Base-by-base conservation (phyloP, 345 rosid species). In the Rhodamnia rubescens region DNA sequence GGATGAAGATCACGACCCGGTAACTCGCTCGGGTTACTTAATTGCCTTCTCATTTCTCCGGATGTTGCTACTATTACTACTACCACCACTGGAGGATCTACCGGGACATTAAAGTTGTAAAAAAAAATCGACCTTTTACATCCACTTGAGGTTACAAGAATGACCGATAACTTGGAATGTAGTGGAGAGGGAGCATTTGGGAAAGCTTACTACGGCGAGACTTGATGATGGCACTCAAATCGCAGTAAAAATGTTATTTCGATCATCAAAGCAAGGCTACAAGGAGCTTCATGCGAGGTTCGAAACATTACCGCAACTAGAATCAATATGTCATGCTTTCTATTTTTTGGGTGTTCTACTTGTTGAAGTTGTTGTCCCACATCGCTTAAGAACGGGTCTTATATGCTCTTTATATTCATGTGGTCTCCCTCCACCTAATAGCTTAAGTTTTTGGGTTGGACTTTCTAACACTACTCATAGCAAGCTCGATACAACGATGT, bases 141-240 rank as follows among this genome's bases (percentile, higher is more conserved):
- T 83, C 82, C 42, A 64, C 86, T 29, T 29, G 90, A 89, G 74
- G 47, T 90, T 21, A 7, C 59, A 36, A 81, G 22, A 36, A 86
- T 89, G 2, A 90, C 92, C 2, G 36, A 88, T 27, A 87, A 88
- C 82, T 89, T 89, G n/a, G n/a, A n/a, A n/a, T n/a, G n/a, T n/a
- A n/a, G n/a, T 78, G 90, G 82, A 78, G 86, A 74, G 57, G 91
- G 92, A 36, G 88, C 87, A 24, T 90, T 89, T 32, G 91, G 91
- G 83, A 82, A 86, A 52, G 90, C 88, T 61, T 89, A 86, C 82
- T 82, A 82, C 50, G 92, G 92, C 51, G n/a, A 59, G 2, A 49
- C 42, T 89, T 42, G 82, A 84, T 54, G 50, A 87, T 82, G 87
- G 88, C 26, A 75, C 74, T 53, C 50, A 82, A 75, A 90, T 89